Evolutionary conservation across 2,329 filamentous ascomycete genomes (phyloP).

Genomic region (Curvularia sp.): DNA sequence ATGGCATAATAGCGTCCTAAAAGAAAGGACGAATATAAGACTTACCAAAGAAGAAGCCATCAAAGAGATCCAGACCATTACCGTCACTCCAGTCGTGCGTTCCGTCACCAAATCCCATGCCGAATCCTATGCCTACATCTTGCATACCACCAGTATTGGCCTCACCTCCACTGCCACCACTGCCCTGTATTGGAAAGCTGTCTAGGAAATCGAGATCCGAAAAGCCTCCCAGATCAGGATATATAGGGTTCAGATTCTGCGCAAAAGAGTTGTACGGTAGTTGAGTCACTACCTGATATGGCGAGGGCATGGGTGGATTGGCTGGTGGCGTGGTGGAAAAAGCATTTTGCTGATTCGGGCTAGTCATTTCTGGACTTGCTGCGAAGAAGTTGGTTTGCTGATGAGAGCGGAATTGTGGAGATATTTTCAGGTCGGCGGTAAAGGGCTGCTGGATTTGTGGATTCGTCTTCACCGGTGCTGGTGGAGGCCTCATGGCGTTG

Average conservation of each 20-base stretch:
- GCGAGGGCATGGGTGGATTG: conserved; percentile 25
- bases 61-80: conserved; percentile 62
- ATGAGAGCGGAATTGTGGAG: conserved; percentile 45
- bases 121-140: conserved; percentile 69
- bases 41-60: conserved; percentile 62
- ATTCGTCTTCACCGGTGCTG: conserved; percentile 41
- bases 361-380: conserved; percentile 24
- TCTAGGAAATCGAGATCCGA: conserved; percentile 64
- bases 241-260: conserved; percentile 36
- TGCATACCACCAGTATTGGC: conserved; percentile 55
- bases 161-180: conserved; percentile 9
- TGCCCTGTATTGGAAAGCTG: conserved; percentile 53
- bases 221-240: conserved; percentile 47
- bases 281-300: conserved; percentile 41
- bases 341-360: conserved; percentile 25
- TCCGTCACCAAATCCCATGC: conserved; percentile 52
- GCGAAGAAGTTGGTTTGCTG: conserved; percentile 15
- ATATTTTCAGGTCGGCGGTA: conserved; percentile 42
- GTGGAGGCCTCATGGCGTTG: conserved; percentile 41
- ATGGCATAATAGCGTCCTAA: neutral
- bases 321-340: conserved; percentile 15
- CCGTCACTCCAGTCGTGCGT: conserved; percentile 65
- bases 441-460: conserved; percentile 32
- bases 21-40: neutral
- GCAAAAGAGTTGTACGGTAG: conserved; percentile 42